Conservation (phyloP, 2,329 filamentous ascomycete species). For the Colletotrichum musicola region DNA sequence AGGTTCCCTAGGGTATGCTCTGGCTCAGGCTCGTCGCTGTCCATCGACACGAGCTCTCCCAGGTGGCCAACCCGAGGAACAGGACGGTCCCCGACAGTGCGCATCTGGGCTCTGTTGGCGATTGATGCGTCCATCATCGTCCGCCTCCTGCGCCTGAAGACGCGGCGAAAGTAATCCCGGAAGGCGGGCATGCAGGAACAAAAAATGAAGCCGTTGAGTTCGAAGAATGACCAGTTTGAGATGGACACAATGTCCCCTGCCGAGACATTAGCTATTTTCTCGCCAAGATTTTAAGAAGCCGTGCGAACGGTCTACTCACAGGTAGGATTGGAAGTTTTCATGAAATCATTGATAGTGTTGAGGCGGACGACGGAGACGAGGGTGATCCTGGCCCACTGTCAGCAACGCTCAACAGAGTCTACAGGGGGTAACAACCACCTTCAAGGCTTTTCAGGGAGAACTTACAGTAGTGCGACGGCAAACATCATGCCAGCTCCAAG, state of each 20-base stretch:
- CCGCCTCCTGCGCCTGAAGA: slow-evolving; percentile 14
- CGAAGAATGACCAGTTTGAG: slow-evolving; percentile 32
- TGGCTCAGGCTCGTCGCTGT: slow-evolving; percentile 9
- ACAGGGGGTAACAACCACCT: no score
- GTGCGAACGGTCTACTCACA: slow-evolving; percentile 2
- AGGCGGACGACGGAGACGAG: slow-evolving; percentile 12
- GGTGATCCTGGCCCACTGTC: slow-evolving; percentile 2
- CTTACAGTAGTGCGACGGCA: slow-evolving; percentile 25
- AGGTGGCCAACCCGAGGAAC: not conserved
- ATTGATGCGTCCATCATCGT: not conserved
- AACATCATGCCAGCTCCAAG: slow-evolving; percentile 60
- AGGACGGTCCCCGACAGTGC: not conserved
- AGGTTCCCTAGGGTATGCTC: not conserved
- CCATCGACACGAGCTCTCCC: slow-evolving; percentile 12
- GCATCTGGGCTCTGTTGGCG: not conserved
- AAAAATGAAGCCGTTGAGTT: slow-evolving; percentile 31
- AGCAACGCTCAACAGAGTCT: not conserved
- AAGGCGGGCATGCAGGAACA: slow-evolving; percentile 35
- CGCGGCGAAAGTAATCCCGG: slow-evolving; percentile 25
- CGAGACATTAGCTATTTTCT: not conserved
- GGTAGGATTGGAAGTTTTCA: slow-evolving; percentile 32
- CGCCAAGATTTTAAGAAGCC: no score
- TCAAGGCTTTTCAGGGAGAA: not conserved
- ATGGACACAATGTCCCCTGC: slow-evolving; percentile 29
- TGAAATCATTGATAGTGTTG: slow-evolving; percentile 18